Base-by-base conservation (phyloP, 1,284 basidiomycete species). In the Ganoderma leucocontextum region DNA sequence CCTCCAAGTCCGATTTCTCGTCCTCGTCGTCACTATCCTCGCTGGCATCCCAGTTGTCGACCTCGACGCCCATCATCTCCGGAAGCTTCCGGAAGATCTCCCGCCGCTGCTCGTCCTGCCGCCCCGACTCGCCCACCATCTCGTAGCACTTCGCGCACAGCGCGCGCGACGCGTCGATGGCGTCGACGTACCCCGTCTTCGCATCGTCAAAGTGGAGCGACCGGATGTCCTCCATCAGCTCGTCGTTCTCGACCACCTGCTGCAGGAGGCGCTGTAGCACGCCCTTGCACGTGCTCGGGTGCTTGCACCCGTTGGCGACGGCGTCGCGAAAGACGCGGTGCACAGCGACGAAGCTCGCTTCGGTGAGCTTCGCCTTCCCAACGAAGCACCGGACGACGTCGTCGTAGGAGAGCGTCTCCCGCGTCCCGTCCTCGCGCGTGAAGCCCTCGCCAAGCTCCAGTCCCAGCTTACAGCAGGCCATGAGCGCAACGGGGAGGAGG, bases 401-500 rank as follows among this genome's bases (percentile, higher is more conserved):
- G 39, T 60, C 61, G 25, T 41, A 12, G 1, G 64, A 25, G 19
- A 69, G 58, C 41, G n/a, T 60, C 62, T 69, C 68, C 5, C 10
- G 57, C 58, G 64, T 63, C 25, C 68, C 68, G 62, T 69, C 68
- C 61, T 69, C 61, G 57, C 68, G 68, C 29, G 39, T 6, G 64
- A 65, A 69, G 38, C 69, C 65, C 22, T 64, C 19, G 60, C 53
- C 49, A 25, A 65, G 44, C 35, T 66, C 65, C 0, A 47, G 5
- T 25, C 59, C 66, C 41, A 71, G 64, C 59, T 58, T 59, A 52
- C 66, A 65, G 64, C 70, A 71, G 17, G 52, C 60, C 64, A 68
- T 63, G 49, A 71, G 70, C 59, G 70, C 70, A 41, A 62, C 58
- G 64, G 66, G 70, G 52, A 68, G 64, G 35, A 71, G 47, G 22